phyloP scores from a whole-genome alignment of 371 early-diverging fungal species.

The Mucor indicus region DNA sequence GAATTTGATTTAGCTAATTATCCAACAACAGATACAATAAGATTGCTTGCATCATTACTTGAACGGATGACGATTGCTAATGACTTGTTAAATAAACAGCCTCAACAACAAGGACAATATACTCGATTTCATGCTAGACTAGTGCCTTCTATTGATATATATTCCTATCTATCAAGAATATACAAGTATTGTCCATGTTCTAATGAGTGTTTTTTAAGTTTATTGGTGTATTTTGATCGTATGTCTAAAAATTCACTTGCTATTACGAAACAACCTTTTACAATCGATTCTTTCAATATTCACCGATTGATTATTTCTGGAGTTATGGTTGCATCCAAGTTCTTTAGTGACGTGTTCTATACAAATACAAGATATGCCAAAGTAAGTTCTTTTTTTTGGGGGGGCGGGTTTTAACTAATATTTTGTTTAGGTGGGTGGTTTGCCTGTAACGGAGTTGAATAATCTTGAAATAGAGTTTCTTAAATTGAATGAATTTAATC shows the following conservation, averaged over 20 bases:
- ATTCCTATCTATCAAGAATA: slow-evolving; percentile 70
- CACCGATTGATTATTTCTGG: slow-evolving; percentile 77
- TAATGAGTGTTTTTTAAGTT: slow-evolving; percentile 72
- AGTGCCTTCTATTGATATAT: slow-evolving; percentile 78
- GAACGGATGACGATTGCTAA: slow-evolving; percentile 52
- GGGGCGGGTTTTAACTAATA: background rate
- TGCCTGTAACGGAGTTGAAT: slow-evolving; percentile 79
- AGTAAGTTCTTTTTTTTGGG: slow-evolving; percentile 20
- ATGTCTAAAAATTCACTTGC: slow-evolving; percentile 61
- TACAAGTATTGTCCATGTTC: slow-evolving; percentile 82
- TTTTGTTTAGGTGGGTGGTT: slow-evolving; percentile 80
- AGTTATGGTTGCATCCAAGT: slow-evolving; percentile 71
- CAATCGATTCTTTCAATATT: slow-evolving; percentile 74
- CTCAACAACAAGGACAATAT: slow-evolving; percentile 17
- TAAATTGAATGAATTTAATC: slow-evolving; percentile 63
- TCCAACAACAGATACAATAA: slow-evolving; percentile 46
- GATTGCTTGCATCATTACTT: slow-evolving; percentile 42
- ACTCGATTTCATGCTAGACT: slow-evolving; percentile 73
- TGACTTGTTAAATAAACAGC: slow-evolving; percentile 34
- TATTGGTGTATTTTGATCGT: slow-evolving; percentile 75
- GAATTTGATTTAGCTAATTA: slow-evolving; percentile 49
- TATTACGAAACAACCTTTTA: slow-evolving; percentile 48
- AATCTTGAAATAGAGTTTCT: slow-evolving; percentile 76
- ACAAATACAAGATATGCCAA: slow-evolving; percentile 79
- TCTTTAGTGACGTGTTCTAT: slow-evolving; percentile 78